Base-by-base conservation (phyloP, 1,139 yeast species). In the Lizanozyma gosingica region DNA sequence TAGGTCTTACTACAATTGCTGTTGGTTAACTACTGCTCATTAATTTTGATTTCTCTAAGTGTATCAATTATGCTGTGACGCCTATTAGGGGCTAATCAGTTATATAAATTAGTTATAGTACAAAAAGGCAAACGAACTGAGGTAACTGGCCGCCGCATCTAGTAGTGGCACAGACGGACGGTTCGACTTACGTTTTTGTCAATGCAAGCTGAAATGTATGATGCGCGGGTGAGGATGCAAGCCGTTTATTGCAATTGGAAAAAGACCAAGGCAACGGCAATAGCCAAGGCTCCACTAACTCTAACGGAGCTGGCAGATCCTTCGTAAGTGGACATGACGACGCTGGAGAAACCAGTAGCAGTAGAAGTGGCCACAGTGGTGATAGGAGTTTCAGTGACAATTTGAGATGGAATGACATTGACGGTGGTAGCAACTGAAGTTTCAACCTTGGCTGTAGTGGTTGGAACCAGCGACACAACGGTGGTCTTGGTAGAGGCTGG, bases 401-500 rank as follows among this genome's bases (percentile, higher is more conserved):
- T 22, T 22, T 22, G 29, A 22, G 29, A 22, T 22, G 29, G 29
- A 22, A 22, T 22, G 29, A 15, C 16, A 39, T 39, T 6, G 44
- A 42, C 11, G n/a, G 35, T 15, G 35, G 35, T 15, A 14, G 35
- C 16, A 33, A 14, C 6, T 8, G 35, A 8, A 33, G n/a, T 14
- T 6, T 33, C 15, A 14, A 33, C 16, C 8, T n/a, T 15, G 8
- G 35, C n/a, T 6, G 15, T 33, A 14, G n/a, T 14, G 11, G 29
- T 11, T 6, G 29, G 11, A 22, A 11, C 29, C 29, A 22, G 29
- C 6, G 29, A 22, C 9, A 22, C 29, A 22, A 22, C 29, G 11
- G 29, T 22, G 29, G 6, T 6, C 29, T 6, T 22, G 29, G 29
- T 22, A 22, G 29, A 22, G 29, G 6, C 29, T n/a, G n/a, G n/a